Evolutionary conservation across 2,329 filamentous ascomycete genomes (phyloP).

Genomic region (Truncatella angustata): DNA sequence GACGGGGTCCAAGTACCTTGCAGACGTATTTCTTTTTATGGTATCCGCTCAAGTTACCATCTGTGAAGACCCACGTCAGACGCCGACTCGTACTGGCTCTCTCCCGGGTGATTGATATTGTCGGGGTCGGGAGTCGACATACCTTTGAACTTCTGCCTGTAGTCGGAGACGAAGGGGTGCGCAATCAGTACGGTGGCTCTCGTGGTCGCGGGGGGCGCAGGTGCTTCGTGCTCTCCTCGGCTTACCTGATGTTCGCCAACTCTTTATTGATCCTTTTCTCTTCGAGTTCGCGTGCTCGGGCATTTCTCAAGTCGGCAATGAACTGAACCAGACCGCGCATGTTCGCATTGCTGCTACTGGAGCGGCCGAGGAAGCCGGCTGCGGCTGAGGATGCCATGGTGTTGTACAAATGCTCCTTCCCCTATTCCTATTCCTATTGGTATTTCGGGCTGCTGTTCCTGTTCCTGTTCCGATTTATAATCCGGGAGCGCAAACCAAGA

Average conservation of each 20-base stretch:
- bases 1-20: slow-evolving; percentile 59
- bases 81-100: not conserved
- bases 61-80: slow-evolving; percentile 39
- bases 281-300: slow-evolving; percentile 89
- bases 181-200: not conserved
- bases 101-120: not conserved
- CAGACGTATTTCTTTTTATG: slow-evolving; percentile 99
- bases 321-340: slow-evolving; percentile 92
- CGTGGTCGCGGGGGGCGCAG: slow-evolving; percentile 4
- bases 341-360: slow-evolving; percentile 62
- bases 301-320: slow-evolving; percentile 94
- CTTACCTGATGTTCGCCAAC: slow-evolving; percentile 87
- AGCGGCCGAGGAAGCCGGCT: slow-evolving; percentile 64
- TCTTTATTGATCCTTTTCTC: slow-evolving; percentile 99
- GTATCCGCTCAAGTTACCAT: slow-evolving; percentile 89
- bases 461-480: too few relatives aligned
- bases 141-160: slow-evolving; percentile 90
- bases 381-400: slow-evolving; percentile 54
- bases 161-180: slow-evolving; percentile 9
- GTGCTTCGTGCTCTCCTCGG: not conserved
- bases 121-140: slow-evolving; percentile 21
- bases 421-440: not conserved
- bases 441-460: not conserved
- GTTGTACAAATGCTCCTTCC: slow-evolving; percentile 15
- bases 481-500: not conserved